Percentiles rank a stretch among this genome's conserved stretches.
Evolutionary conservation across 306 rosid species (phyloP).

Genomic region (Rosa multiflora): DNA sequence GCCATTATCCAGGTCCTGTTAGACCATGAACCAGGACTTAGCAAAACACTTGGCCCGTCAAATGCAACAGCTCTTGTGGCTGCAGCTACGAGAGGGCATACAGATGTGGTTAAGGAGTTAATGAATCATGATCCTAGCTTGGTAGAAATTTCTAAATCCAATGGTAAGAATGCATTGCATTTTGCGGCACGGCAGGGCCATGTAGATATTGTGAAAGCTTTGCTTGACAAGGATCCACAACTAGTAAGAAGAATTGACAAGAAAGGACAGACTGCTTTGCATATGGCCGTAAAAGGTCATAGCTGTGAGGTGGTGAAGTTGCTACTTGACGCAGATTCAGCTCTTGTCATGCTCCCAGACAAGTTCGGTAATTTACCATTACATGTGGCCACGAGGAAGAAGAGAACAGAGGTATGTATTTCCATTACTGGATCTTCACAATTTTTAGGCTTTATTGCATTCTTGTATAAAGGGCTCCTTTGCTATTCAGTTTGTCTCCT

Average conservation of each 20-base stretch:
- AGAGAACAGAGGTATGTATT: conserved; percentile 65
- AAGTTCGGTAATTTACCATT: conserved; percentile 80
- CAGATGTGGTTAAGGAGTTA: conserved; percentile 56
- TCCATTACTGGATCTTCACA: not conserved
- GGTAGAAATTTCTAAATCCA: conserved; percentile 66
- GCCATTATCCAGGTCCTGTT: conserved; percentile 61
- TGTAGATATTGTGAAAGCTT: conserved; percentile 46
- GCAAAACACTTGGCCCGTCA: conserved; percentile 74
- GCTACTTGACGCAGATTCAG: conserved; percentile 58
- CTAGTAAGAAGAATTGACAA: conserved; percentile 76
- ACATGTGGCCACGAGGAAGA: conserved; percentile 93
- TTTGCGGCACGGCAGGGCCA: conserved; percentile 89
- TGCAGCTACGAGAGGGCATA: conserved; percentile 75
- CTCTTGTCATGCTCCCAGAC: conserved; percentile 76
- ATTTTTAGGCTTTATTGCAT: not conserved
- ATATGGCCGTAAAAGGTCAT: conserved; percentile 89
- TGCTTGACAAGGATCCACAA: conserved; percentile 63
- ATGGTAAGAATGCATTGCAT: conserved; percentile 87
- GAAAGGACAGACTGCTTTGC: conserved; percentile 86
- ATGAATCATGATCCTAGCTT: conserved; percentile 50
- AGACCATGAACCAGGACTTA: conserved; percentile 61
- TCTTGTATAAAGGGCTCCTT: not conserved
- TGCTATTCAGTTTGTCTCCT: not conserved
- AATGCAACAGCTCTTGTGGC: conserved; percentile 83
- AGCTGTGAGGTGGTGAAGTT: conserved; percentile 69